Percentiles rank a stretch among this genome's conserved stretches.
Conservation (phyloP, 1,284 basidiomycete genomes). For the Grifola frondosa region DNA sequence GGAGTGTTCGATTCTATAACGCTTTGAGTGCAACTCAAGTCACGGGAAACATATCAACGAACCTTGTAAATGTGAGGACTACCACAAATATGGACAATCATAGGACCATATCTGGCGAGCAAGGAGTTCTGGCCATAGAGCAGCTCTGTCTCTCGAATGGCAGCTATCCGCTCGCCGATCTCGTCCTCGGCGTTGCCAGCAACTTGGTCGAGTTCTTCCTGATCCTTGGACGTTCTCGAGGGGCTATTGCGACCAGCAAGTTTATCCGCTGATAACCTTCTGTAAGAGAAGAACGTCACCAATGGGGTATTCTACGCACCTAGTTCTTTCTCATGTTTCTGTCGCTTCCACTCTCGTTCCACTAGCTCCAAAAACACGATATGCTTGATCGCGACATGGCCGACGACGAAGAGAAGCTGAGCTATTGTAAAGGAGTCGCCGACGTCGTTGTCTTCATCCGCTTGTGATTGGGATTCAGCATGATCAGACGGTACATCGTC, state of each 20-base stretch:
- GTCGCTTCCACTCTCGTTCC: conserved; percentile 95
- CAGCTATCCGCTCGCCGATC: conserved; percentile 89
- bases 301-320: conserved; percentile 44
- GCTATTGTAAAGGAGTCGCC: conserved; percentile 86
- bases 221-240: conserved; percentile 55
- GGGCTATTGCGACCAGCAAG: conserved; percentile 34
- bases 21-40: not conserved
- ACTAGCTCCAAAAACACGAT: conserved; percentile 96
- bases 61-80: conserved; percentile 88
- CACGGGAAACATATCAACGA: not conserved
- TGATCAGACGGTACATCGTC: conserved; percentile 32
- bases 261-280: conserved; percentile 50
- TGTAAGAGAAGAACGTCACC: conserved; percentile 3
- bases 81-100: conserved; percentile 89
- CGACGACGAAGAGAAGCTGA: conserved; percentile 92
- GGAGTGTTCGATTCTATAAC: conserved; percentile 79
- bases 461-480: conserved; percentile 6
- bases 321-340: conserved; percentile 86
- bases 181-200: conserved; percentile 98
- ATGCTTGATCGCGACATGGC: conserved; percentile 96
- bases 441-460: conserved; percentile 48
- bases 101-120: conserved; percentile 83
- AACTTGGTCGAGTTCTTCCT: conserved; percentile 94
- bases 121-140: conserved; percentile 85
- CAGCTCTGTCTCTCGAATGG: conserved; percentile 85